Base-by-base conservation (phyloP, 495 filamentous ascomycete genomes). In the Halenospora varia region DNA sequence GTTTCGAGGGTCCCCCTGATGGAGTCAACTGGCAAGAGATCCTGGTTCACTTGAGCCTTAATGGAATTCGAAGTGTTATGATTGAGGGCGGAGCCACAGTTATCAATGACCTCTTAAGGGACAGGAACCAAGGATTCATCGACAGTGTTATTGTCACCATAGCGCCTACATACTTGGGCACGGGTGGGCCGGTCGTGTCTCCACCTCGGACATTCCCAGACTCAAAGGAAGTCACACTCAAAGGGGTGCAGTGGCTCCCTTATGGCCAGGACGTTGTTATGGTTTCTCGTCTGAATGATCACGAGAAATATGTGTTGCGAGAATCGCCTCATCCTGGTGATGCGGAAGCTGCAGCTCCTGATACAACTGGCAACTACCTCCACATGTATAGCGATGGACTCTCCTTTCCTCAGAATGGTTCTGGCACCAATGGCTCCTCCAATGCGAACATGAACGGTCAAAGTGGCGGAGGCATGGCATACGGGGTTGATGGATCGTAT, bases 51-150 rank as follows among this genome's bases (percentile, higher is more conserved):
- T 25, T 65, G 57, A 25, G 26, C 25, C 53, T 42, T 26, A 48
- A 41, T n/a, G 54, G 62, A 11, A 72, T 95, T 55, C 74, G 78
- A 22, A 93, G 89, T 62, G 78, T 96, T 24, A 96, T 96, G 92
- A 77, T 96, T 40, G 92, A 96, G 70, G 91, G 91, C 0, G 91
- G 91, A 15, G 90, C 82, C 2, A 78, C 78, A 18, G 82, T 96
- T 48, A 86, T 96, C 62, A 89, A 88, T 63, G 82, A 86, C 51
- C 74, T 96, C 13, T 73, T 96, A 17, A 73, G 75, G 35, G 70
- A 75, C 15, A 76, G 80, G 51, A 83, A 88, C 57, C 71, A 79
- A n/a, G 66, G 70, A 45, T 74, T 92, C 20, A 78, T 96, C 48
- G 77, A 84, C 62, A 83, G 83, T 10, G 84, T 96, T 20, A 82